These are phyloP conservation scores for Pleurotus tuoliensis DNA, from an alignment of 768 basidiomycete genomes.

Conservation along the genomic window DNA sequence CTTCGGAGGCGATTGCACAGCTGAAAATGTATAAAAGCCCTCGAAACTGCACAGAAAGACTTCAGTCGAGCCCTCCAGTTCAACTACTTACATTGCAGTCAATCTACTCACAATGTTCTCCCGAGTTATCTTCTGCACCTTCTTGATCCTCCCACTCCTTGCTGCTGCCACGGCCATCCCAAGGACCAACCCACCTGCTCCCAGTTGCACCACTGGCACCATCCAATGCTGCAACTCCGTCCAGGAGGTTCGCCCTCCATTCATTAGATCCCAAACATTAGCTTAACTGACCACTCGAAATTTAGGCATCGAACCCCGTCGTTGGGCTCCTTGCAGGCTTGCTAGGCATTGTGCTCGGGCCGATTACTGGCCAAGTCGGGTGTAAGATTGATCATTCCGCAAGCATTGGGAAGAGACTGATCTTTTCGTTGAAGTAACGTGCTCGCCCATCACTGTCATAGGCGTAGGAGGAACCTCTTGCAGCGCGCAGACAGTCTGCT, in stretches of 20 bases:
- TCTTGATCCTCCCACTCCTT: constrained; percentile 8
- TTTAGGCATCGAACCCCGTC: background rate
- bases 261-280: too few relatives aligned
- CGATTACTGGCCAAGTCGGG: constrained; percentile 13
- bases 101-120: constrained; percentile 4
- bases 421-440: background rate
- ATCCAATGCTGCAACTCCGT: constrained; percentile 17
- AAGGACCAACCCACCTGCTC: background rate
- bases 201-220: constrained; percentile 15
- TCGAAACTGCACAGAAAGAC: background rate
- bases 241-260: background rate
- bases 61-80: constrained; percentile 7
- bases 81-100: background rate
- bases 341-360: constrained; percentile 11
- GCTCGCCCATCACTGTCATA: constrained; percentile 18
- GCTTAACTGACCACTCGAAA: too few relatives aligned
- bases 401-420: background rate
- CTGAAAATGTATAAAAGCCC: constrained; percentile 1
- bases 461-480: constrained; percentile 15
- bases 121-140: background rate
- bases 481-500: constrained; percentile 16
- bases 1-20: background rate
- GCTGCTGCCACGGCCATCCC: constrained; percentile 11
- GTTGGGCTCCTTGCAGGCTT: constrained; percentile 7
- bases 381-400: background rate